Evolutionary conservation across 2,329 filamentous ascomycete species (phyloP), one percentile per base, ranked within the genome.

Genomic region (Ophiostoma piceae): DNA sequence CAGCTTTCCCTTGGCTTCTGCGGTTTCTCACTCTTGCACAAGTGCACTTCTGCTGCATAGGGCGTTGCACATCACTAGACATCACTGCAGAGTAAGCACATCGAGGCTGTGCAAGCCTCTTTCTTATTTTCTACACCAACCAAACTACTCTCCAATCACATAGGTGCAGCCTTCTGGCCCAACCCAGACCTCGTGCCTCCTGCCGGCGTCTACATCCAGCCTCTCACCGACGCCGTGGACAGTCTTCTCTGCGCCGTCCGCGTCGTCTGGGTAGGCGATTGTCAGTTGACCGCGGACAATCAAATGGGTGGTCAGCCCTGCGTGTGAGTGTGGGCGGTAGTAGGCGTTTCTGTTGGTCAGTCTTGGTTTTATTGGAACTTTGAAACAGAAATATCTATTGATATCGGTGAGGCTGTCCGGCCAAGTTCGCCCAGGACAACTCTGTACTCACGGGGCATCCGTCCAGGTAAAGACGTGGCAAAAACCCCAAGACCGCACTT

Each of bases 401-500:
- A 12, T 3, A 57, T 57, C 9, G 51, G 51, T 3, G n/a, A 14
- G 16, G 35, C n/a, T 26, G n/a, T n/a, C 19, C 12, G 37, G n/a
- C 11, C 71, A 64, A 47, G 35, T 16, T n/a, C 37, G 69, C 66
- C 62, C 51, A 68, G 71, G 69, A 35, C 39, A 12, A 14, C 39
- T 12, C 39, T 41, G 11, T 69, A 66, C 60, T 16, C 83, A 91
- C 89, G 88, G 86, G 29, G 82, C 80, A 78, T 92, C 90, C 8
- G 84, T 87, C 89, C 90, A 92, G 2, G 88, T 91, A 73, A 91
- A 91, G 75, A 91, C 88, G 67, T 87, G 82, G 2, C 77, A 74
- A 76, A 92, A 92, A 1, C 90, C 90, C 89, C 90, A 92, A 1
- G 85, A 86, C 47, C 82, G 82, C 35, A 92, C 89, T 75, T 90